Evolutionary conservation across 2,329 filamentous ascomycete genomes (phyloP), one percentile per base, ranked within the genome.

Genomic region (Phialophora tarda): DNA sequence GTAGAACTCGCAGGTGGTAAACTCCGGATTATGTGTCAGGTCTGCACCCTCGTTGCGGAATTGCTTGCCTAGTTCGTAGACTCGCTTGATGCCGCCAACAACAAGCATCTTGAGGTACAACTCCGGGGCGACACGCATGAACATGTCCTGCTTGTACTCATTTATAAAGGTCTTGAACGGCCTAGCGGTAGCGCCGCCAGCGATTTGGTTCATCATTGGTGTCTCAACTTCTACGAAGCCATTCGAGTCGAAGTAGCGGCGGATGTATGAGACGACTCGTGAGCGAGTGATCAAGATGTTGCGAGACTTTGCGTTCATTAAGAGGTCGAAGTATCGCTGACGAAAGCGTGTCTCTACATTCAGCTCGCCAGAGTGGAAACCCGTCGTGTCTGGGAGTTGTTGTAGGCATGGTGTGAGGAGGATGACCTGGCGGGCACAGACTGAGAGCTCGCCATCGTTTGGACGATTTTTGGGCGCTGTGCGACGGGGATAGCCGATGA

Each of bases 1-100:
- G 81, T 99, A 99, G 82, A 98, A 98, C 80, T 99, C 95, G 78
- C 92, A 92, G 28, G 92, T 96, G 51, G 95, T 99, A 83, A 99
- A 99, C 78, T 99, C 95, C 47, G 91, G 95, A 83, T 98, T 99
- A 84, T 99, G 95, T 7, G 95, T 99, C 59, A 95, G 83, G 78
- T 96, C 92, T 71, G 92, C 90, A 66, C 91, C 89, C 80, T 97
- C 93, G 76, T 99, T 99, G 74, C 95, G 85, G 87, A 99, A 99
- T 78, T 96, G 92, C 72, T 93, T 90, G 71, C 95, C 95, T 69
- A 99, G 88, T 78, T 99, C 95, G 80, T 97, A 99, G 14, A 99
- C 95, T 74, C 91, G 88, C 82, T 97, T 92, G 50, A 98, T 85
- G 66, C 94, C 95, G 75, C 96, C 96, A 34, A 99, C 94, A 58